phyloP scores from a whole-genome alignment of 2,329 filamentous ascomycete species.

The Xylaria sp. region DNA sequence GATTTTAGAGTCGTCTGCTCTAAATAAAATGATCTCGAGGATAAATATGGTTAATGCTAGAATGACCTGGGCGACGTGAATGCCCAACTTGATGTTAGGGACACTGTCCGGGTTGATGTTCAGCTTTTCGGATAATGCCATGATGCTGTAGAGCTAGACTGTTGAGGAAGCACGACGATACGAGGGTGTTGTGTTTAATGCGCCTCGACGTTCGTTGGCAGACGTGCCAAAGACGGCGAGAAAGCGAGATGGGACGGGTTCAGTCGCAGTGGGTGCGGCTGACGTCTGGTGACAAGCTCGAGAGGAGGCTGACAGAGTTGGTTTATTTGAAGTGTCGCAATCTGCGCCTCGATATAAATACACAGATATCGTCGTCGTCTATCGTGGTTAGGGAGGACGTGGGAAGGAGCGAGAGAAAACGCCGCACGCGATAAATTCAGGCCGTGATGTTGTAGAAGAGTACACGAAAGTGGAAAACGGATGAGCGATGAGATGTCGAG shows the following conservation, averaged over 20 bases:
- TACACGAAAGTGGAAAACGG: neutral
- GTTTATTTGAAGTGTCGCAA: slow-evolving; percentile 14
- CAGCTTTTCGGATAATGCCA: slow-evolving; percentile 58
- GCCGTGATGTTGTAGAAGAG: neutral
- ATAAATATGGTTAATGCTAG: slow-evolving; percentile 67
- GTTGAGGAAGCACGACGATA: slow-evolving; percentile 2
- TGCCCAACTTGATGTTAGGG: slow-evolving; percentile 66
- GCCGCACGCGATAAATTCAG: slow-evolving; percentile 5
- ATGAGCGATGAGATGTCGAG: slow-evolving; percentile 12
- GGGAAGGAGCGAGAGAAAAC: slow-evolving; percentile 20
- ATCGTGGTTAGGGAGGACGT: slow-evolving; percentile 13
- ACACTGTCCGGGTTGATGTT: slow-evolving; percentile 66
- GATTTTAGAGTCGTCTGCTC: slow-evolving; percentile 59
- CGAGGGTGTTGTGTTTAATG: slow-evolving; percentile 12
- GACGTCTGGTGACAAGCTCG: slow-evolving; percentile 17
- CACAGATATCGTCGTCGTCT: neutral
- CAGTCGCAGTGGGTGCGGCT: slow-evolving; percentile 20
- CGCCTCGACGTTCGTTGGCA: slow-evolving; percentile 9
- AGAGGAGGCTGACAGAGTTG: slow-evolving; percentile 21
- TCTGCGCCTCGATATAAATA: slow-evolving; percentile 16
- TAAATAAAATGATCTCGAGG: slow-evolving; percentile 70
- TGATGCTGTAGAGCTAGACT: slow-evolving; percentile 30
- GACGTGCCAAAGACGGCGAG: slow-evolving; percentile 7
- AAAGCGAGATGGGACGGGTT: neutral
- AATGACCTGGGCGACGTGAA: slow-evolving; percentile 67